These are phyloP conservation scores for Saccharomycopsis lassenensis DNA, from an alignment of 805 yeast species.

Conservation along the genomic window DNA sequence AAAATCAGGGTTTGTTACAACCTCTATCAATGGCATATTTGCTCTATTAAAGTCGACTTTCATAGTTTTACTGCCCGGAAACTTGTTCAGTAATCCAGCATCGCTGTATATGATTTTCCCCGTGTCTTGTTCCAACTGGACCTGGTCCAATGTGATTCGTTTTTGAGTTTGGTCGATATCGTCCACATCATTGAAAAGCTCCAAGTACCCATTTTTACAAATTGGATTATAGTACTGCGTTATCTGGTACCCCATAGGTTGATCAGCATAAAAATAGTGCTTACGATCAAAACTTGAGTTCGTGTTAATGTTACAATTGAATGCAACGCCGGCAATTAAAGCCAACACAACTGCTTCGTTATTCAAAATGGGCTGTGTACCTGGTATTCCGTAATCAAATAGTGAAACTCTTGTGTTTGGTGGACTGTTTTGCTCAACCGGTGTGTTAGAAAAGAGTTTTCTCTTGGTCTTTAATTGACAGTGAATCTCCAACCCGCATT, in stretches of 20 bases:
- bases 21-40: constrained; percentile 77
- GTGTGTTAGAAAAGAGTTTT: constrained; percentile 67
- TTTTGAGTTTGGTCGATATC: constrained; percentile 33
- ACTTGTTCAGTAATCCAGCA: too few species aligned
- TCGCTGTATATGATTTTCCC: constrained; percentile 75
- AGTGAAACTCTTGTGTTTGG: constrained; percentile 68
- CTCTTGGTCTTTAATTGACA: constrained; percentile 68
- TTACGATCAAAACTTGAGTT: constrained; percentile 77
- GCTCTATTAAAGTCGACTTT: constrained; percentile 75
- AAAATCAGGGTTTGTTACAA: constrained; percentile 88
- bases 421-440: constrained; percentile 32
- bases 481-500: constrained; percentile 89
- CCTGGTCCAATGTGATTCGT: constrained; percentile 55
- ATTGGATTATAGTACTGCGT: constrained; percentile 82
- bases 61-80: too few species aligned
- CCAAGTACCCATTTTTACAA: constrained; percentile 55
- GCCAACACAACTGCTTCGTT: constrained; percentile 65
- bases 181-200: constrained; percentile 41
- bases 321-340: constrained; percentile 58
- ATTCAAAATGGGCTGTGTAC: constrained; percentile 79
- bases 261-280: constrained; percentile 94
- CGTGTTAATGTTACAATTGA: constrained; percentile 46
- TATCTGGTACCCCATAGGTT: constrained; percentile 91
- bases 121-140: constrained; percentile 93
- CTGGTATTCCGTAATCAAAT: constrained; percentile 84